Evolutionary conservation across 2,329 filamentous ascomycete species (phyloP).

Genomic region (Penicillium sp.): DNA sequence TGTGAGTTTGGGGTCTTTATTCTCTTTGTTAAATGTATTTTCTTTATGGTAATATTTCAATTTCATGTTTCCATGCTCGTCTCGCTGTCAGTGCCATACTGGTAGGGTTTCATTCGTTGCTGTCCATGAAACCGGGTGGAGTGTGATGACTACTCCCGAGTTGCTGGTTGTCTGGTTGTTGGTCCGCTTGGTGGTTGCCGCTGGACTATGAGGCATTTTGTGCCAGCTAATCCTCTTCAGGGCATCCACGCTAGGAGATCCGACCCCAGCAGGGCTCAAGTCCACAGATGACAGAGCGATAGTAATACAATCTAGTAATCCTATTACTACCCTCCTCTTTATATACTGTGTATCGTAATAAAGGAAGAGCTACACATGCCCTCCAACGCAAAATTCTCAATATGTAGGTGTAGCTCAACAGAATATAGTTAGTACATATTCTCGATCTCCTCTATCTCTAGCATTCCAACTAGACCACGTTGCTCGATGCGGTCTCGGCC

Average conservation of each 20-base stretch:
- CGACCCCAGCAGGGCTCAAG: neutral
- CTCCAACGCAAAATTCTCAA: neutral
- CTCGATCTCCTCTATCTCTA: neutral
- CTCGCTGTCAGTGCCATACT: neutral
- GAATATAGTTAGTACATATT: neutral
- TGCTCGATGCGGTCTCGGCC: constrained; percentile 1
- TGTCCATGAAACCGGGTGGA: constrained; percentile 18
- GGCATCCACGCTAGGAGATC: constrained; percentile 12
- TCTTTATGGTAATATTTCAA: neutral
- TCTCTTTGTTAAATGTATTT: neutral
- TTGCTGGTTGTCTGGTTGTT: constrained; percentile 11
- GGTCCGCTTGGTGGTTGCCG: constrained; percentile 10
- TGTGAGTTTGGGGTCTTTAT: neutral
- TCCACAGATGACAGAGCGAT: neutral
- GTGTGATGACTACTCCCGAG: constrained; percentile 24
- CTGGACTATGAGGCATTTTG: constrained; percentile 34
- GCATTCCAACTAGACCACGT: constrained; percentile 10
- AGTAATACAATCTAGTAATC: constrained; percentile 1
- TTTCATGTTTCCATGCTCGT: neutral
- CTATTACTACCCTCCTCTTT: neutral
- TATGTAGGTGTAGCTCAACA: neutral
- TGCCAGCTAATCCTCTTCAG: constrained; percentile 28
- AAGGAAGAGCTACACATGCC: neutral
- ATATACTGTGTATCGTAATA: neutral
- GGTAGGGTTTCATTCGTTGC: constrained; percentile 22